Percentiles rank a stretch among this genome's conserved stretches.
phyloP scores from a whole-genome alignment of 208 protist species.

The Acanthamoeba castellanii region DNA sequence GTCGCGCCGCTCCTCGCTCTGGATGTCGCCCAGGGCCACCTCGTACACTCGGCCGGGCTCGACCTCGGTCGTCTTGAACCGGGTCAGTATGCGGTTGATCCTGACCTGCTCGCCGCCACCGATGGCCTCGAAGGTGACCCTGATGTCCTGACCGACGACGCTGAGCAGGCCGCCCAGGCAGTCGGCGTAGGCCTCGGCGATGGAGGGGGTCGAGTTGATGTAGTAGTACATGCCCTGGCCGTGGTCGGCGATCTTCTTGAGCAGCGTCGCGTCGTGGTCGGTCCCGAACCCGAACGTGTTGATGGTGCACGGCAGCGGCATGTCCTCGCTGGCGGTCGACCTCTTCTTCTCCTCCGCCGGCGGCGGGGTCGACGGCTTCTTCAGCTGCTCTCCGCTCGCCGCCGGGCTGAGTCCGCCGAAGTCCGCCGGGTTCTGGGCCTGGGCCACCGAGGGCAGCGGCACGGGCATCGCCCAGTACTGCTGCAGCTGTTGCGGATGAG shows the following conservation, averaged over 20 bases:
- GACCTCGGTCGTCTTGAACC: not conserved
- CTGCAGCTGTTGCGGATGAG: not conserved
- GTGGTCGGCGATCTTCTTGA: constrained; percentile 76
- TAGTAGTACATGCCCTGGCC: constrained; percentile 86
- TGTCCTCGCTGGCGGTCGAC: too few relatives aligned
- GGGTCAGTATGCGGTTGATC: not conserved
- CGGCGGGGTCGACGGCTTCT: too few relatives aligned
- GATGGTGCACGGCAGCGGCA: constrained; percentile 38
- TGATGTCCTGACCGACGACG: constrained; percentile 80
- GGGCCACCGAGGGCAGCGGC: not conserved
- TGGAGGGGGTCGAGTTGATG: constrained; percentile 73
- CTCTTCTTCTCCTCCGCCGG: too few relatives aligned
- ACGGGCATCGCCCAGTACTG: not conserved
- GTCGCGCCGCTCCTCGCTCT: constrained; percentile 40
- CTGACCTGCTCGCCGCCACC: too few relatives aligned
- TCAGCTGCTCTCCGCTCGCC: not conserved
- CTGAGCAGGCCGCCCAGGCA: constrained; percentile 83
- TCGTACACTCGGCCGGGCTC: not conserved
- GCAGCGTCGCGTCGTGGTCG: constrained; percentile 79
- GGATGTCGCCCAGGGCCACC: constrained; percentile 38
- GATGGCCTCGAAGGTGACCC: constrained; percentile 24
- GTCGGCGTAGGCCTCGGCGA: constrained; percentile 81
- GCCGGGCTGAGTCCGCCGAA: not conserved
- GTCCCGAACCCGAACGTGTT: constrained; percentile 83
- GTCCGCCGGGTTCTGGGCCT: not conserved